Percentiles rank a stretch among this genome's conserved stretches.
Conservation (phyloP, 345 rosid genomes). For the sweet orange (Citrus sinensis) region DNA sequence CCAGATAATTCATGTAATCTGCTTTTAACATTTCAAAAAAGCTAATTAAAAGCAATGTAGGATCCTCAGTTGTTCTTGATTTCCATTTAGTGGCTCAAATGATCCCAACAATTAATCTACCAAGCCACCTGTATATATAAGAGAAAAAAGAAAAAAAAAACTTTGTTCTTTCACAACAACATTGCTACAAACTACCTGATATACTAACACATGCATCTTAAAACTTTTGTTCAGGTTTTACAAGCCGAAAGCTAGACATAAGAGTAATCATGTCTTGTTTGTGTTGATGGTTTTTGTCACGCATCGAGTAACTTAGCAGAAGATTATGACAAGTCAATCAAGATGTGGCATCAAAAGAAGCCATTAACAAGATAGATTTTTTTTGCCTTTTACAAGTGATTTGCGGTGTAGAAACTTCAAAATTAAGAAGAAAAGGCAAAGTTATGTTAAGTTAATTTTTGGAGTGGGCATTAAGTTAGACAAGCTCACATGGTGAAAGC, state of each 20-base stretch:
- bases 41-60: neutral
- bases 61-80: neutral
- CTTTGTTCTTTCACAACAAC: neutral
- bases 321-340: constrained; percentile 8
- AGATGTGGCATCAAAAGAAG: constrained; percentile 2
- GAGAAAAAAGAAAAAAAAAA: too few relatives aligned
- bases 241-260: neutral
- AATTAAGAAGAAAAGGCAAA: neutral
- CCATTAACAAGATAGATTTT: neutral
- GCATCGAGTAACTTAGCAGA: neutral
- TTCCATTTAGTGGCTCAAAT: constrained; percentile 10
- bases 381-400: neutral
- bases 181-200: neutral
- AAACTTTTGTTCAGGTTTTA: neutral
- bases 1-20: neutral
- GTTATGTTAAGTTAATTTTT: neutral
- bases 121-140: constrained; percentile 2
- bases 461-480: neutral
- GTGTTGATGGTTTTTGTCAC: neutral
- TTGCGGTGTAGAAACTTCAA: constrained; percentile 19
- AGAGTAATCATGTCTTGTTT: neutral
- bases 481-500: constrained; percentile 17
- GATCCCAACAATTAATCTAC: constrained; percentile 5
- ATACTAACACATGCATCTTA: neutral
- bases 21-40: neutral